Base-by-base conservation (phyloP, 176 grass and related monocot species). In the Oryza glumipatula region DNA sequence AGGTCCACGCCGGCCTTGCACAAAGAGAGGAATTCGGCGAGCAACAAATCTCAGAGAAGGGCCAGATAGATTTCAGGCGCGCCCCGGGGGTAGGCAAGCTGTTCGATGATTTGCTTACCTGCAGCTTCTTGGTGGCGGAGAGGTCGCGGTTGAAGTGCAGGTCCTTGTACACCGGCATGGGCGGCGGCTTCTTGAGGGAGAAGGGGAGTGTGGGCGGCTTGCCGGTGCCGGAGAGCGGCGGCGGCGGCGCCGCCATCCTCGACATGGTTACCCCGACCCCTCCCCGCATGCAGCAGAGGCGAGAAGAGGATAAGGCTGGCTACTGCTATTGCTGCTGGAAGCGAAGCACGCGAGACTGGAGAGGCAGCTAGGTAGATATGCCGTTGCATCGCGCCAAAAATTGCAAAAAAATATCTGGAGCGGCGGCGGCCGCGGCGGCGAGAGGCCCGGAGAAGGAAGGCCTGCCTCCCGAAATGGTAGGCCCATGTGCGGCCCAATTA, bases 131-230 rank as follows among this genome's bases (percentile, higher is more conserved):
- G 85, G 91, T 94, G 73, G 89, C 91, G 23, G 91, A 86, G 85
- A 98, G 91, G 87, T 94, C 95, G 67, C 71, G 83, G 79, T 98
- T 98, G 95, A 98, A 98, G 79, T 95, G 89, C 16, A 98, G 76
- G 76, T 98, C 90, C 80, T 98, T 98, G 89, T 86, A 88, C 32
- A 93, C 85, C 47, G 93, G 93, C 76, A 88, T 93, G 19, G 89
- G 68, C 51, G 87, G 82, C 63, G 82, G 80, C 38, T 89, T 88
- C 79, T 80, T 91, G 65, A 91, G 95, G 12, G 93, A 84, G 87
- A 98, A 98, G 49, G 95, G 91, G 11, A 95, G 73, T 44, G 73
- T 78, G 24, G 90, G 95, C 16, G 89, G 85, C 65, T 79, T 92
- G 74, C 75, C 64, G n/a, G 87, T 92, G 74, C 75, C 64, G n/a